Evolutionary conservation across 2,329 filamentous ascomycete species (phyloP), one percentile per base, ranked within the genome.

Genomic region (Arthrinium phaeospermum): DNA sequence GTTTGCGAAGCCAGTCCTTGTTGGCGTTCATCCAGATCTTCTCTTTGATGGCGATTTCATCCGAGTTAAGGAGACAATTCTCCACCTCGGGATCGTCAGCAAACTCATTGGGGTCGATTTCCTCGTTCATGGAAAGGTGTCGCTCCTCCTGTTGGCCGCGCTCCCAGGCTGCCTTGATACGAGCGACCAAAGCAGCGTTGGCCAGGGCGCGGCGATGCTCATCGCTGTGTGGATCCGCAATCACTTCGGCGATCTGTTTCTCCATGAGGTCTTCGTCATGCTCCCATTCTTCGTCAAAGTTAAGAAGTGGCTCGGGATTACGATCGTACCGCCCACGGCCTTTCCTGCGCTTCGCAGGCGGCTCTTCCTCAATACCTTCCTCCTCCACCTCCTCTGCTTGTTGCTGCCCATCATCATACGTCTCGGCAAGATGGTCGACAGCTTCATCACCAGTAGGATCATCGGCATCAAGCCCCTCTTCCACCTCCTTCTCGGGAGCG

Each of bases 11-110:
- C 89, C 95, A 99, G 76, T 97, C 94, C 80, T 96, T 95, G 82
- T 99, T 98, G 80, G 95, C 92, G 73, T 96, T 95, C 61, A 97
- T 91, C 96, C 96, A 99, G 70, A 98, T 93, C 73, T 91, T 91
- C 81, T 98, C 95, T 81, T 98, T 98, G 79, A 95, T 90, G 46
- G 89, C 89, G 2, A 92, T 90, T 83, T 98, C 95, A 3, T 90
- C 89, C 0, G 91, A 89, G 0, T 88, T 89, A 6, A 98, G 87
- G 47, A 95, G 83, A 79, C 95, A 98, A 77, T 93, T 93, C 73
- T 88, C 85, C 6, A 99, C 94, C 81, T 99, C 96, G 0, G 91
- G 92, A 74, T 99, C 96, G 77, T 97, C 91, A 49, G 92, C 93
- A 78, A 98, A 98, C 79, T 98, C 95, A 72, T 93, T 89, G 72